phyloP scores from a whole-genome alignment of 2,329 filamentous ascomycete genomes.

The Didymellaceae sp. region DNA sequence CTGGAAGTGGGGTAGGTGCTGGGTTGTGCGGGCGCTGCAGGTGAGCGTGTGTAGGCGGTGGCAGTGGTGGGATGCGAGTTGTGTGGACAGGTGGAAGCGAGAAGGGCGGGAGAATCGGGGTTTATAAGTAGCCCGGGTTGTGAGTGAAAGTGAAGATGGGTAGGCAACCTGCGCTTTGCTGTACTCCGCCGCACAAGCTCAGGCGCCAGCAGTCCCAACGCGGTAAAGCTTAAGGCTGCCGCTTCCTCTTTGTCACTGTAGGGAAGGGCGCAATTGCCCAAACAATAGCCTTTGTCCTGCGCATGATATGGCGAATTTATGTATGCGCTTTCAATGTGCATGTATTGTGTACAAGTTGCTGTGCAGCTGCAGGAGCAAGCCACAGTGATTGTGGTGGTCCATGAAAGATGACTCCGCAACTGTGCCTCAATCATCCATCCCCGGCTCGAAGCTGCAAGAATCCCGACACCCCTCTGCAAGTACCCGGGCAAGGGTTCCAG shows the following conservation, averaged over 20 bases:
- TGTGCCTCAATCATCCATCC: conserved; percentile 2
- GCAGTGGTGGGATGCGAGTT: conserved; percentile 2
- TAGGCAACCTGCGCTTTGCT: conserved; percentile 18
- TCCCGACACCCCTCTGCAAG: not conserved
- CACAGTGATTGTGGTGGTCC: not conserved
- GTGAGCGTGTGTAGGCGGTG: not conserved
- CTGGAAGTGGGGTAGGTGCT: conserved; percentile 30
- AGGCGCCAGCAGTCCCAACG: conserved; percentile 10
- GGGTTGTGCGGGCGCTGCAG: conserved; percentile 6
- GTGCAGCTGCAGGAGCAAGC: too few species aligned
- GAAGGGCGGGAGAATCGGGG: conserved; percentile 4
- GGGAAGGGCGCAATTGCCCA: conserved; percentile 5
- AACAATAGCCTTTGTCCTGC: not conserved
- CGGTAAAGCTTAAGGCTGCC: conserved; percentile 15
- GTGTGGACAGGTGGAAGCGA: conserved; percentile 11
- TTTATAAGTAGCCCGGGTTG: conserved; percentile 21
- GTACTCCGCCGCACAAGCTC: conserved; percentile 12
- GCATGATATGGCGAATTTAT: too few species aligned
- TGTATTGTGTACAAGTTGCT: too few species aligned
- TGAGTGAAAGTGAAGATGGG: conserved; percentile 8
- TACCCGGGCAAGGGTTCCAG: not conserved
- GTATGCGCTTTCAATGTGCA: too few species aligned
- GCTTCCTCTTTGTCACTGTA: not conserved
- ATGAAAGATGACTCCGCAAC: conserved; percentile 6
- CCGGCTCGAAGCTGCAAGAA: conserved; percentile 2